Conservation (phyloP, 2,329 filamentous ascomycete species). For the Phialophora tarda region DNA sequence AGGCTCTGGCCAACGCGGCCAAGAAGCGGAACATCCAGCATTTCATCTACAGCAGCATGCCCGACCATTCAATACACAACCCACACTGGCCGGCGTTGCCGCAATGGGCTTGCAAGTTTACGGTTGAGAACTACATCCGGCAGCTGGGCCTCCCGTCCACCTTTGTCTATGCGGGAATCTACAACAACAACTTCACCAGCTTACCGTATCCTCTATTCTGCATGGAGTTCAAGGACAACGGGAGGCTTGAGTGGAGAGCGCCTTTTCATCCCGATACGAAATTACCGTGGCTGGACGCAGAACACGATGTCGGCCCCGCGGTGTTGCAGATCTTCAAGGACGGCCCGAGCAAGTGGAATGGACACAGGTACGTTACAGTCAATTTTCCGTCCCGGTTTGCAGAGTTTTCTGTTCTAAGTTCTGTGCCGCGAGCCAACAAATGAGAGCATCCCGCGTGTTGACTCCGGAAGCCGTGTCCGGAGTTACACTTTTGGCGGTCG, state of each 20-base stretch:
- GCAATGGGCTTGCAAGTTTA: slow-evolving; percentile 90
- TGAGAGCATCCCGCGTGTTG: neutral
- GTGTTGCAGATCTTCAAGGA: slow-evolving; percentile 96
- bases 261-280: slow-evolving; percentile 90
- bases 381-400: neutral
- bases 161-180: slow-evolving; percentile 95
- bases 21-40: slow-evolving; percentile 80
- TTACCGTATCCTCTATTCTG: slow-evolving; percentile 91
- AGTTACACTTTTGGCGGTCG: neutral
- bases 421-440: neutral
- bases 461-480: neutral
- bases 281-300: slow-evolving; percentile 92
- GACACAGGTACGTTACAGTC: slow-evolving; percentile 61
- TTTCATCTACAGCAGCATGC: slow-evolving; percentile 97
- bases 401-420: neutral
- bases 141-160: slow-evolving; percentile 83
- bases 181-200: slow-evolving; percentile 99
- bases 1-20: slow-evolving; percentile 85
- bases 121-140: slow-evolving; percentile 88
- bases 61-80: slow-evolving; percentile 84
- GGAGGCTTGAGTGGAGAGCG: slow-evolving; percentile 88
- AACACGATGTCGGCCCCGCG: slow-evolving; percentile 92
- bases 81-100: slow-evolving; percentile 80
- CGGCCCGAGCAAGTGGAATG: slow-evolving; percentile 81
- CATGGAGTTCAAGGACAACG: slow-evolving; percentile 84